Evolutionary conservation across 2,329 filamentous ascomycete species (phyloP).

Genomic region (Calcarisporium arbuscula): DNA sequence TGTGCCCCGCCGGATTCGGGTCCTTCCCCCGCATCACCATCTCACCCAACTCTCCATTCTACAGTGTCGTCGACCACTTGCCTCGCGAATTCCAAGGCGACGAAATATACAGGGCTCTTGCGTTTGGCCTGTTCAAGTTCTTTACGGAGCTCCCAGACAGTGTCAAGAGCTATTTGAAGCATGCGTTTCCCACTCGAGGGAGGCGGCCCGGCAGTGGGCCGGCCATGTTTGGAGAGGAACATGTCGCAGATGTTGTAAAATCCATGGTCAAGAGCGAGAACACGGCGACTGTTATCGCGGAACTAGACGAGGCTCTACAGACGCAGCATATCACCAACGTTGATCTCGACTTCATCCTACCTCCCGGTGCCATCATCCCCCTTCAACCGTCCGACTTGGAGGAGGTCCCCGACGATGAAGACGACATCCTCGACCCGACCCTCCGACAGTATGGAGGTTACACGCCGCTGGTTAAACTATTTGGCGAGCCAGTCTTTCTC

Average conservation of each 20-base stretch:
- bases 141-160: conserved; percentile 77
- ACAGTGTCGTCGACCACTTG: conserved; percentile 81
- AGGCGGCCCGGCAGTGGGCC: conserved; percentile 59
- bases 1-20: conserved; percentile 80
- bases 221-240: conserved; percentile 78
- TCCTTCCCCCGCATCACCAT: conserved; percentile 89
- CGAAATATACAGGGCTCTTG: conserved; percentile 83
- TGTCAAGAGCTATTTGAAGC: conserved; percentile 66
- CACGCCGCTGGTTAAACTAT: conserved; percentile 66
- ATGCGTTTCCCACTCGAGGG: conserved; percentile 47
- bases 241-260: conserved; percentile 85
- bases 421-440: conserved; percentile 58
- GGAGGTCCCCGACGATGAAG: conserved; percentile 54
- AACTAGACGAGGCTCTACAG: conserved; percentile 69
- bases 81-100: conserved; percentile 94
- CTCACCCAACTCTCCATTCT: conserved; percentile 86
- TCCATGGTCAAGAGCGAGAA: conserved; percentile 80
- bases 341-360: conserved; percentile 82
- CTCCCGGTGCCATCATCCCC: conserved; percentile 67
- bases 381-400: conserved; percentile 54
- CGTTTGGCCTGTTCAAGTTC: conserved; percentile 91
- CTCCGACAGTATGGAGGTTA: conserved; percentile 71
- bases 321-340: conserved; percentile 79
- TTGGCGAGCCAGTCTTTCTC: conserved; percentile 80
- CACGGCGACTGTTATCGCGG: conserved; percentile 62